Percentiles rank a stretch among this genome's conserved stretches.
phyloP scores from a whole-genome alignment of 2,329 filamentous ascomycete species.

The Hymenoscyphus fructigenus region DNA sequence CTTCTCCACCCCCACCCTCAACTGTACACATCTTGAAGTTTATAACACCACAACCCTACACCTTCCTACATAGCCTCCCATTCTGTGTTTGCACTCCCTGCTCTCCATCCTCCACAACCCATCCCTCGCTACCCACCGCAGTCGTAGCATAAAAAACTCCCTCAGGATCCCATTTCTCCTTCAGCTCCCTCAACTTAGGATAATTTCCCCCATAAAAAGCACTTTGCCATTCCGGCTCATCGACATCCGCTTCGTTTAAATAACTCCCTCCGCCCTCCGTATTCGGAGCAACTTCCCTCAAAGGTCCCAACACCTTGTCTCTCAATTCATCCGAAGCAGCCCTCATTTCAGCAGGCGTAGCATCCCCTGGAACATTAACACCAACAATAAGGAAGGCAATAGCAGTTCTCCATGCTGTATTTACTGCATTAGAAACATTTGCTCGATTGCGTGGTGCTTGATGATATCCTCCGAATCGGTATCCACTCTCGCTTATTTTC shows the following conservation, averaged over 20 bases:
- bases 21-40: too few relatives aligned
- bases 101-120: slow-evolving; percentile 34
- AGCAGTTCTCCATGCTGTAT: slow-evolving; percentile 33
- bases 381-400: slow-evolving; percentile 23
- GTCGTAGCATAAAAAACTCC: slow-evolving; percentile 40
- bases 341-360: slow-evolving; percentile 47
- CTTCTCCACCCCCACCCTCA: too few relatives aligned
- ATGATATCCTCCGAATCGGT: slow-evolving; percentile 36
- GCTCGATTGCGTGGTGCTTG: slow-evolving; percentile 24
- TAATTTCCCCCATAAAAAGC: slow-evolving; percentile 37
- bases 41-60: too few relatives aligned
- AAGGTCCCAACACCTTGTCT: slow-evolving; percentile 21
- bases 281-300: slow-evolving; percentile 23
- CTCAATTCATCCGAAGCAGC: slow-evolving; percentile 40
- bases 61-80: slow-evolving; percentile 19
- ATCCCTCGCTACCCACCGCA: slow-evolving; percentile 25
- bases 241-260: slow-evolving; percentile 51
- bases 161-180: slow-evolving; percentile 48
- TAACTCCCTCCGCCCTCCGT: slow-evolving; percentile 40
- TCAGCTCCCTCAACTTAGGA: slow-evolving; percentile 42
- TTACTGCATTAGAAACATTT: slow-evolving; percentile 37
- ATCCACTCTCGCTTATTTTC: slow-evolving; percentile 37
- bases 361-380: slow-evolving; percentile 17
- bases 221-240: slow-evolving; percentile 41
- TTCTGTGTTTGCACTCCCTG: slow-evolving; percentile 23